Evolutionary conservation across 305 asterid species (phyloP).

Genomic region (Nicotiana rustica): DNA sequence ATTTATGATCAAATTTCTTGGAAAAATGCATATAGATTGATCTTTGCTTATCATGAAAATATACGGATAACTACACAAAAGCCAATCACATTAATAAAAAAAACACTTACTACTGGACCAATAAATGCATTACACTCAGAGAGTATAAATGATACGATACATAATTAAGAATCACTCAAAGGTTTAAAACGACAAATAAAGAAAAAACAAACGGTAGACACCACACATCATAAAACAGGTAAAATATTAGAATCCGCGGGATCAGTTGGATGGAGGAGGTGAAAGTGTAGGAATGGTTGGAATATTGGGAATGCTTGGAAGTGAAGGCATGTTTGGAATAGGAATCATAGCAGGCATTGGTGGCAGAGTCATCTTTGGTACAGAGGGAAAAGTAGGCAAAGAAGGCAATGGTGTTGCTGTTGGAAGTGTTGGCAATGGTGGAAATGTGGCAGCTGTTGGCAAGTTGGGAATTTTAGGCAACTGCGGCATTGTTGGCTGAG

Average conservation of each 20-base stretch:
- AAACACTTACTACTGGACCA: too few relatives aligned
- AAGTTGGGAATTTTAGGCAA: conserved; percentile 25
- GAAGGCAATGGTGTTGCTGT: conserved; percentile 20
- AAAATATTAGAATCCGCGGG: too few relatives aligned
- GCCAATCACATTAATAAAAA: too few relatives aligned
- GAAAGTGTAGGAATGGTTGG: conserved; percentile 33
- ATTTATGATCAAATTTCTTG: not conserved
- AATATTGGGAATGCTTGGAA: not conserved
- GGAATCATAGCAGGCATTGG: not conserved
- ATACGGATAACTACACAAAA: not conserved
- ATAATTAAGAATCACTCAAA: not conserved
- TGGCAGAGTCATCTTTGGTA: conserved; percentile 25
- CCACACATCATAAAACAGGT: too few relatives aligned
- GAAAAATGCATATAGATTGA: not conserved
- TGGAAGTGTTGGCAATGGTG: conserved; percentile 33
- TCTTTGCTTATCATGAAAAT: not conserved
- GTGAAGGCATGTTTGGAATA: not conserved
- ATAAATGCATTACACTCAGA: too few relatives aligned
- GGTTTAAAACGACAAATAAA: not conserved
- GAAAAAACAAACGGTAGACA: not conserved
- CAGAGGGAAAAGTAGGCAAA: conserved; percentile 1
- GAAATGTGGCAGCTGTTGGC: conserved; percentile 1
- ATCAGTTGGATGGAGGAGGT: conserved; percentile 40
- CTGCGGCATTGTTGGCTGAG: conserved; percentile 37
- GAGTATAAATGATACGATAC: not conserved